Base-by-base conservation (phyloP, 2,329 filamentous ascomycete genomes). In the Aspergillus sp. region DNA sequence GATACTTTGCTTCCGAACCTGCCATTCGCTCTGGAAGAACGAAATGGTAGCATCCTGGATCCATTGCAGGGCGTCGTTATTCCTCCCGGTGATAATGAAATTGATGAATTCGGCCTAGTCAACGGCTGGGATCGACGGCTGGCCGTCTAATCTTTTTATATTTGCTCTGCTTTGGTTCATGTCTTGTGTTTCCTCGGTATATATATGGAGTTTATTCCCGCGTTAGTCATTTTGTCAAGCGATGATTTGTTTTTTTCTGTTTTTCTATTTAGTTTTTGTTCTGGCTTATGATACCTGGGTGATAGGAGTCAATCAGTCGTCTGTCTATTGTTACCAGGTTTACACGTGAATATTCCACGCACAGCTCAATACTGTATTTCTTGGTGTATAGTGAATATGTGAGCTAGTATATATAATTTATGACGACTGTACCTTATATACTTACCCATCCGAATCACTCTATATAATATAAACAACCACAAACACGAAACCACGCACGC, bases 41-140 rank as follows among this genome's bases (percentile, higher is more conserved):
- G 74, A n/a, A 62, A 70, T 19, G 64, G 61, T 25, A 64, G 62
- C 17, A 50, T 73, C 14, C 51, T 71, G 23, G 73, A 76, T 52
- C 64, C 73, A 0, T 76, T 76, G 55, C 68, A 68, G 27, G 67
- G 68, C 19, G 71, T 77, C n/a, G 59, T 73, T 25, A 72, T 77
- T 27, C 74, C 75, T 4, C 60, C 67, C 11, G 66, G 70, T 35
- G 69, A 70, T 19, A 67, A 70, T 15, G 72, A 72, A 6, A 61
- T 69, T 43, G 70, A 72, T 58, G 71, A 72, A 35, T 70, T 69
- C 59, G 65, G 67, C 15, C 49, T 74, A 35, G 62, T 59, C 68
- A 68, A 65, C 70, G 68, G 57, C 64, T 74, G 63, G 70, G 43
- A 48, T 48, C 52, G 68, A 66, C 71, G 69, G 58, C 64, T 74